Evolutionary conservation across 495 filamentous ascomycete species (phyloP).

Genomic region (Lineolata rhizophorae): DNA sequence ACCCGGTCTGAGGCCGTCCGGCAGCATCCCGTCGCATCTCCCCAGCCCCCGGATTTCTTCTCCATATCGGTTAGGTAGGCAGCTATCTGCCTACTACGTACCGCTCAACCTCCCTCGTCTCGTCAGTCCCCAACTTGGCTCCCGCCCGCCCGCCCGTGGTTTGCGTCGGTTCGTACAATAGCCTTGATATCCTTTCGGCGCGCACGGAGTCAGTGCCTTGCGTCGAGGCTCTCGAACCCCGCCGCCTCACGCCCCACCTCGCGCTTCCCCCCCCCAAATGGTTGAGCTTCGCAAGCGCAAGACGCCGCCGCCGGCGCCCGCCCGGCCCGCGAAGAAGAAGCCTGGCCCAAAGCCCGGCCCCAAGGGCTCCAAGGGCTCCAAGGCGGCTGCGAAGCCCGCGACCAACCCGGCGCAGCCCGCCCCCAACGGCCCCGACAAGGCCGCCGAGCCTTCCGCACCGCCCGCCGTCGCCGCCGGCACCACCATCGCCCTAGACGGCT

Average conservation of each 20-base stretch:
- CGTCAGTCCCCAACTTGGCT: no score
- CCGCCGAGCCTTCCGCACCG: conserved; percentile 24
- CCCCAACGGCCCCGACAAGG: conserved; percentile 4
- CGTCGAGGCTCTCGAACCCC: neutral
- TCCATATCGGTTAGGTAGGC: no score
- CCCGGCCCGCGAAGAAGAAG: conserved; percentile 10
- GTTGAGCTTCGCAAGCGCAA: conserved; percentile 21
- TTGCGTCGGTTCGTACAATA: no score
- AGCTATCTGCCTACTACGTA: no score
- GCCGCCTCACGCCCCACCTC: neutral
- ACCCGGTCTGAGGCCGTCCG: no score
- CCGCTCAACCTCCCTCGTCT: no score
- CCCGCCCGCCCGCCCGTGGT: no score
- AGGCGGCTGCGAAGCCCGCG: conserved; percentile 3
- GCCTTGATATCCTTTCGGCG: no score
- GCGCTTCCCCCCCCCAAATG: conserved; percentile 13
- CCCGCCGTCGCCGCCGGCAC: conserved; percentile 13
- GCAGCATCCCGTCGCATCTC: no score
- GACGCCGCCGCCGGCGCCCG: conserved; percentile 15
- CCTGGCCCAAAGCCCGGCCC: conserved; percentile 4
- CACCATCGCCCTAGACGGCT: conserved; percentile 40
- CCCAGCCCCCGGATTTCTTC: no score
- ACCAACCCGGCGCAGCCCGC: neutral
- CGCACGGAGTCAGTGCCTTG: neutral
- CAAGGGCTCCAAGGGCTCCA: conserved; percentile 7